These are phyloP conservation scores for Komagataea norvegica DNA, from an alignment of 1,139 yeast genomes.

Conservation along the genomic window DNA sequence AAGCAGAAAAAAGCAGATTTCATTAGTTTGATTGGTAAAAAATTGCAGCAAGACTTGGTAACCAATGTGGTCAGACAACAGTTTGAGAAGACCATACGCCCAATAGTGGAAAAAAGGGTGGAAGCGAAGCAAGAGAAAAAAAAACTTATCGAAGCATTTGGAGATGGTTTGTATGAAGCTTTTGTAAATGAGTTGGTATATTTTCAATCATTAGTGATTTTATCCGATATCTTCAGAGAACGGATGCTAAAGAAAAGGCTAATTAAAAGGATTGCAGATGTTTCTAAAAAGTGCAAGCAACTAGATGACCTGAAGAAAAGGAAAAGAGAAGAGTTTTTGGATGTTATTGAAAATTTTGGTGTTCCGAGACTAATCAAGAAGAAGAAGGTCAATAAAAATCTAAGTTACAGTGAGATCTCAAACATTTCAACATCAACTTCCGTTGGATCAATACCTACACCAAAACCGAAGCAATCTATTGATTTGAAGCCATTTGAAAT, in stretches of 20 bases:
- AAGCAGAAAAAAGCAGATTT: constrained; percentile 15
- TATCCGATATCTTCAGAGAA: constrained; percentile 36
- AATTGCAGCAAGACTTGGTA: constrained; percentile 23
- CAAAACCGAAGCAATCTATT: constrained; percentile 9
- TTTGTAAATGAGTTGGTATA: constrained; percentile 54
- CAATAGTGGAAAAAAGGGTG: constrained; percentile 8
- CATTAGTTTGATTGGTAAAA: constrained; percentile 18
- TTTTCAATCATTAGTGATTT: constrained; percentile 37
- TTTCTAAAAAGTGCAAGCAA: constrained; percentile 29
- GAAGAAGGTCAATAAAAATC: constrained; percentile 12
- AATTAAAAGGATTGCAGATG: constrained; percentile 27
- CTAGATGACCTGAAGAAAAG: constrained; percentile 33
- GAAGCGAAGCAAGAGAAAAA: constrained; percentile 33
- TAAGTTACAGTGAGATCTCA: constrained; percentile 3
- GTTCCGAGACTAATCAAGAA: constrained; percentile 29
- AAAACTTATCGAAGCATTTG: constrained; percentile 34
- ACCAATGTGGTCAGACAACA: constrained; percentile 22
- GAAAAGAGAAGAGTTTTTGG: constrained; percentile 40
- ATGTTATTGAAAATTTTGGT: constrained; percentile 32
- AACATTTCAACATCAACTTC: constrained; percentile 7
- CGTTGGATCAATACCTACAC: constrained; percentile 5
- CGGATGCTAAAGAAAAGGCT: constrained; percentile 28
- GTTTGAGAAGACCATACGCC: constrained; percentile 1
- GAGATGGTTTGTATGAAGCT: constrained; percentile 50
- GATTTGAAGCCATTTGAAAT: constrained; percentile 19